Percentiles rank a stretch among this genome's conserved stretches.
Conservation (phyloP, 2,329 filamentous ascomycete species). For the Ambrosiella xylebori region DNA sequence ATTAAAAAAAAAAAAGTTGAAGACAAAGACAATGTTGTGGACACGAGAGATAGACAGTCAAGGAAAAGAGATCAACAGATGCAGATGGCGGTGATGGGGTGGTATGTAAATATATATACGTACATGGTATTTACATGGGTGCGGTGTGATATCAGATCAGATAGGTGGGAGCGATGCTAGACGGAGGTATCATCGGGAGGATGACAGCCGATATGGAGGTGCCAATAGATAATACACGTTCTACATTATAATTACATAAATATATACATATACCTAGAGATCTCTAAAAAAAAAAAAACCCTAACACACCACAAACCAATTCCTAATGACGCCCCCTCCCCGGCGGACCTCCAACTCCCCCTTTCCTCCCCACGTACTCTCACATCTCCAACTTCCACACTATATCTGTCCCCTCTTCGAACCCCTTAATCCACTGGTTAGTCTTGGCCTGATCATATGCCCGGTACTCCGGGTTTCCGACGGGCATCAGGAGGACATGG, state of each 20-base stretch:
- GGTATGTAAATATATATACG: too few relatives aligned
- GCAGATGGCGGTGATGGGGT: neutral
- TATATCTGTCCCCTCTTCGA: neutral
- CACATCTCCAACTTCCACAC: neutral
- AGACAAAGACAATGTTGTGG: neutral
- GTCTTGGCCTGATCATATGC: slow-evolving; percentile 15
- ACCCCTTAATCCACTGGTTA: slow-evolving; percentile 16
- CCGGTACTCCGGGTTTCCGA: neutral
- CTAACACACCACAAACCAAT: too few relatives aligned
- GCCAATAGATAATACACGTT: too few relatives aligned
- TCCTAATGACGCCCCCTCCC: too few relatives aligned
- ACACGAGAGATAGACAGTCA: neutral
- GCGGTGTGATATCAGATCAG: too few relatives aligned
- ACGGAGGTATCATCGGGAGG: too few relatives aligned
- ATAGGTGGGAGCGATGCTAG: too few relatives aligned
- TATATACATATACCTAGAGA: too few relatives aligned
- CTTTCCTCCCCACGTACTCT: neutral
- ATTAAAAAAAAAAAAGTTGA: neutral
- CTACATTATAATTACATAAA: too few relatives aligned
- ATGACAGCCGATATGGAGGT: too few relatives aligned
- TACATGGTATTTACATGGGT: too few relatives aligned
- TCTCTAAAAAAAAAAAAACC: too few relatives aligned
- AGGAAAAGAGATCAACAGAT: neutral
- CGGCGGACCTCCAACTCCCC: neutral
- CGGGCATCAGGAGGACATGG: slow-evolving; percentile 26